Base-by-base conservation (phyloP, 495 filamentous ascomycete genomes). In the Aspergillus sparsus region DNA sequence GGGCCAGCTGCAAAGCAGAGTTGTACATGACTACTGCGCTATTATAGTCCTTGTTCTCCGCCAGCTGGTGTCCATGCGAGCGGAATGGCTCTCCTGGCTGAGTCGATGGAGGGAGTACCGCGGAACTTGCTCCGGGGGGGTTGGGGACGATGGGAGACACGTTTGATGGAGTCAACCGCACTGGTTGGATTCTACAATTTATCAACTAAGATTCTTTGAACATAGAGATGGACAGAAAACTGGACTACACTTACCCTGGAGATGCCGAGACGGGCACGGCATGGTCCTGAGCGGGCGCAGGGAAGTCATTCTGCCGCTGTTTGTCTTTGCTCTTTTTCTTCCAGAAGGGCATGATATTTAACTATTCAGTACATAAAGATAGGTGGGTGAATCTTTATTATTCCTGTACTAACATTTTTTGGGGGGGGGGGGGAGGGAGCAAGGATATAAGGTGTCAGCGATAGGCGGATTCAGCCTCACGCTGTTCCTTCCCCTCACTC, bases 251-350 rank as follows among this genome's bases (percentile, higher is more conserved):
- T 8, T 46, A 46, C 42, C n/a, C 21, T 46, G 42, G 42, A n/a
- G 7, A 8, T 18, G 42, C 42, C 2, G n/a, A n/a, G 13, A 46
- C 42, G 21, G 42, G 42, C 13, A 46, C 42, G 6, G n/a, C n/a
- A n/a, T 46, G 42, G 42, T 18, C 12, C 8, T 46, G 42, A n/a
- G 3, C 42, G 7, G 4, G 42, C n/a, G 42, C 42, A 1, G 42
- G n/a, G 13, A 6, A 46, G n/a, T 18, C n/a, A 18, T n/a, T n/a
- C 42, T 27, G 21, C 21, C 21, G 21, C 21, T 46, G 42, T n/a
- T 46, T n/a, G 21, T 46, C 42, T 46, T 46, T 46, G n/a, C 21
- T 18, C 12, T 46, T 46, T 46, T 18, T 46, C 42, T n/a, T 46
- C 42, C 42, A 46, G 42, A 46, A 46, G n/a, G 42, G 42, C 42